A percentile compares a stretch with the other conserved stretches of the same genome.
phyloP scores from a whole-genome alignment of 2,329 filamentous ascomycete species.

The Pseudogymnoascus sp. region DNA sequence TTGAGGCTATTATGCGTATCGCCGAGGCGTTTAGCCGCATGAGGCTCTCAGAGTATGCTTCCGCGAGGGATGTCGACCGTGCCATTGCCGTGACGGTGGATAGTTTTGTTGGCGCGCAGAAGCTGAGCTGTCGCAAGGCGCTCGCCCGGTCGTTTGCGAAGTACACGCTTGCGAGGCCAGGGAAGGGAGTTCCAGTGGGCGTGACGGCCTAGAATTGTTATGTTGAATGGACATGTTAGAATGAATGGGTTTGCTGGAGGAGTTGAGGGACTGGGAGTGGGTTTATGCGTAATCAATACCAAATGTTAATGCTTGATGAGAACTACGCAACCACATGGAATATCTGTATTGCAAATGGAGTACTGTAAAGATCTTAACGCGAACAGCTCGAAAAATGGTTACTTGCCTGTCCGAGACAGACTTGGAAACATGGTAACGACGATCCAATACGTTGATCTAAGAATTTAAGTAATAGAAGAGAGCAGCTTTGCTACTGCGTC shows the following conservation, averaged over 20 bases:
- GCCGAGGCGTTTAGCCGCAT: conserved; percentile 94
- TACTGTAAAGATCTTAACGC: not conserved
- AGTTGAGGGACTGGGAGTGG: conserved; percentile 5
- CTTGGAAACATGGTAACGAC: not conserved
- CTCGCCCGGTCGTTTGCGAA: conserved; percentile 92
- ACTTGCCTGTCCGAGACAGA: not conserved
- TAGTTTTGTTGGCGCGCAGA: conserved; percentile 92
- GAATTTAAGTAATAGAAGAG: not conserved
- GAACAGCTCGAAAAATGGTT: not conserved
- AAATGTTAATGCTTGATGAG: conserved; percentile 12
- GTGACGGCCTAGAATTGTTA: not conserved
- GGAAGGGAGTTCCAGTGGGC: not conserved
- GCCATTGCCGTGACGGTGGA: conserved; percentile 96
- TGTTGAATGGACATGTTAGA: not conserved
- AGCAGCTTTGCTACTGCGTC: not conserved
- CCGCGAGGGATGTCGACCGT: conserved; percentile 83
- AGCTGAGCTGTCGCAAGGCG: conserved; percentile 96
- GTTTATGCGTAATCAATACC: conserved; percentile 1
- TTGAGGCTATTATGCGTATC: conserved; percentile 96
- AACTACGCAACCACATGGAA: not conserved
- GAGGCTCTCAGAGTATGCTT: conserved; percentile 95
- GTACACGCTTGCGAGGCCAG: conserved; percentile 56
- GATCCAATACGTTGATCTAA: not conserved
- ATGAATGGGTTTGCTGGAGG: conserved; percentile 3
- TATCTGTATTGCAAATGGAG: not conserved